These are phyloP conservation scores for Boletus vinaceobasis DNA, from an alignment of 768 basidiomycete genomes.

Conservation along the genomic window DNA sequence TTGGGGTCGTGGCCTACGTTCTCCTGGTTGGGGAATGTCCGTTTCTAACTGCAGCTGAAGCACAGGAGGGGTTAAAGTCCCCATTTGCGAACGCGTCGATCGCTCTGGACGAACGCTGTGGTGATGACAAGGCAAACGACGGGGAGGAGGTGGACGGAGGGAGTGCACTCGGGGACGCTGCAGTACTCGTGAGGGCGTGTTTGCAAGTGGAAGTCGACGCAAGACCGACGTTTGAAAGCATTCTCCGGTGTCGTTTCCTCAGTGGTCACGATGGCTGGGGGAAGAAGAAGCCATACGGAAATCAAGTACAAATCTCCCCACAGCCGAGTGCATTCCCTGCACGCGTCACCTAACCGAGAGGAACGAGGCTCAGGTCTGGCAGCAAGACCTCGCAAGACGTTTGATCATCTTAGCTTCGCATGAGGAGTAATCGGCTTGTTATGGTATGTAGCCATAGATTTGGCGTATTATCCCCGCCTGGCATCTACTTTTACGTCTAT, in stretches of 20 bases:
- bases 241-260: slow-evolving; percentile 79
- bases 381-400: not conserved
- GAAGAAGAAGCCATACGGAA: slow-evolving; percentile 31
- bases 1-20: slow-evolving; percentile 95
- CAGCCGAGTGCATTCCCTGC: slow-evolving; percentile 34
- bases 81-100: slow-evolving; percentile 76
- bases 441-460: slow-evolving; percentile 13
- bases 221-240: slow-evolving; percentile 82
- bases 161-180: slow-evolving; percentile 79
- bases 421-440: not conserved
- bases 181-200: slow-evolving; percentile 79
- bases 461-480: slow-evolving; percentile 5
- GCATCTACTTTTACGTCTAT: slow-evolving; percentile 7
- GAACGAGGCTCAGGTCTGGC: slow-evolving; percentile 12
- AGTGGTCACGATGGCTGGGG: slow-evolving; percentile 77
- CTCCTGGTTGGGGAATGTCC: slow-evolving; percentile 90
- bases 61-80: slow-evolving; percentile 77
- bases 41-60: slow-evolving; percentile 87
- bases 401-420: not conserved
- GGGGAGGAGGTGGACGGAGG: slow-evolving; percentile 83
- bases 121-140: slow-evolving; percentile 65
- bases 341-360: slow-evolving; percentile 21
- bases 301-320: slow-evolving; percentile 19
- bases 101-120: slow-evolving; percentile 75
- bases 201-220: slow-evolving; percentile 73